Conservation (phyloP, 148 eudicot genomes). For the Diospyros kaki region DNA sequence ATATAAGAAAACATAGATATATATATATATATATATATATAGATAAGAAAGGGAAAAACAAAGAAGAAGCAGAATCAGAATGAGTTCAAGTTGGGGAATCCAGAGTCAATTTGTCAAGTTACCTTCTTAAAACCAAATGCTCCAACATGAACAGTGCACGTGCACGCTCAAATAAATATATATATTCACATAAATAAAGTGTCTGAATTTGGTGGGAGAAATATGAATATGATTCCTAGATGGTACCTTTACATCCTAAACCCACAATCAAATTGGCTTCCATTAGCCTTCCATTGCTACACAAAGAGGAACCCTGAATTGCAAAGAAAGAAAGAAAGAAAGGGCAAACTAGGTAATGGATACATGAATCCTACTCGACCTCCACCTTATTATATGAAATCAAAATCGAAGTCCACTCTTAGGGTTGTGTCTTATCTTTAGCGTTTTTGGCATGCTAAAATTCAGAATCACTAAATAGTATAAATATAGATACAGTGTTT, state of each 20-base stretch:
- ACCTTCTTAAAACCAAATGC: too few species aligned
- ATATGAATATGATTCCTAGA: constrained; percentile 16
- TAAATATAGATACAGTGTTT: too few species aligned
- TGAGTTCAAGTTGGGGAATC: too few species aligned
- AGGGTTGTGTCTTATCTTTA: too few species aligned
- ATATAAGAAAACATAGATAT: background rate
- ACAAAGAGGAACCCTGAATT: background rate
- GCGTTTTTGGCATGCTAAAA: too few species aligned
- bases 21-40: background rate
- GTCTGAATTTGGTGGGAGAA: background rate
- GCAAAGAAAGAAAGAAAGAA: background rate
- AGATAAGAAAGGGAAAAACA: background rate
- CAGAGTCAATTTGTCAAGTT: too few species aligned
- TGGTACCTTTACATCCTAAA: background rate
- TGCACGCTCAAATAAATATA: too few species aligned
- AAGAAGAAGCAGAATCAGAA: background rate
- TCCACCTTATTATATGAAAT: background rate
- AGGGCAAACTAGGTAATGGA: background rate
- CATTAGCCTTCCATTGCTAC: background rate
- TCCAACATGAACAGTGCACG: too few species aligned
- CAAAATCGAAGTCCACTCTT: too few species aligned
- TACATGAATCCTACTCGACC: constrained; percentile 14
- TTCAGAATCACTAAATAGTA: too few species aligned
- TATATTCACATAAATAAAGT: background rate
- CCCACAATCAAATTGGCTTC: background rate